Percentiles rank a stretch among this genome's conserved stretches.
These are phyloP conservation scores for Monosporascus sp. DNA, from an alignment of 2,329 filamentous ascomycete species.

Conservation along the genomic window DNA sequence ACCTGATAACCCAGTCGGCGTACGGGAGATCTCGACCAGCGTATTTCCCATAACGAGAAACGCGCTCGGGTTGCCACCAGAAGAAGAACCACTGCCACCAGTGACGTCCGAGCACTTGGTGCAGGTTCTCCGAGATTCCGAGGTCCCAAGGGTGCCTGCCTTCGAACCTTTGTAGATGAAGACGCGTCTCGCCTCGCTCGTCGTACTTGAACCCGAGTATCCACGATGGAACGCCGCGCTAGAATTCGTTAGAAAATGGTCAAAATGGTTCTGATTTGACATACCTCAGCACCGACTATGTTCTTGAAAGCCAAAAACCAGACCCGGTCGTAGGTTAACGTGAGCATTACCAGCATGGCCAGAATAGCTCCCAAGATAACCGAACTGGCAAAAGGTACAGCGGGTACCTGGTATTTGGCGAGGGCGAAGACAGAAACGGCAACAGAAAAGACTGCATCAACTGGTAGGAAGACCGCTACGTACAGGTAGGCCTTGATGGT, in stretches of 20 bases:
- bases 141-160: slow-evolving; percentile 8
- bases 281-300: background rate
- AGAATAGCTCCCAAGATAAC: background rate
- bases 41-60: slow-evolving; percentile 11
- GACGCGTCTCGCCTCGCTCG: background rate
- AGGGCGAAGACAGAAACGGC: slow-evolving; percentile 3
- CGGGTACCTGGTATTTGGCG: background rate
- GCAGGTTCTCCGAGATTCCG: slow-evolving; percentile 8
- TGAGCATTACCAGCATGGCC: background rate
- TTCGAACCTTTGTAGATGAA: slow-evolving; percentile 1
- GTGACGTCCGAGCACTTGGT: slow-evolving; percentile 11
- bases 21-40: slow-evolving; percentile 12
- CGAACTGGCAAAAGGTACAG: slow-evolving; percentile 1
- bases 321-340: background rate
- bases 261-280: background rate
- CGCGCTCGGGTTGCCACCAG: slow-evolving; percentile 10
- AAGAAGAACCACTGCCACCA: slow-evolving; percentile 14
- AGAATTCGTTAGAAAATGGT: background rate
- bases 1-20: slow-evolving; percentile 3
- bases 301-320: background rate
- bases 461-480: slow-evolving; percentile 7
- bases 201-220: slow-evolving; percentile 9
- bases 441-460: slow-evolving; percentile 8
- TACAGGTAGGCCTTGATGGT: slow-evolving; percentile 14
- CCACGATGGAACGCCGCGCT: background rate